These are phyloP conservation scores for Dioscorea alata DNA, from an alignment of 106 monocot genomes.

Conservation along the genomic window DNA sequence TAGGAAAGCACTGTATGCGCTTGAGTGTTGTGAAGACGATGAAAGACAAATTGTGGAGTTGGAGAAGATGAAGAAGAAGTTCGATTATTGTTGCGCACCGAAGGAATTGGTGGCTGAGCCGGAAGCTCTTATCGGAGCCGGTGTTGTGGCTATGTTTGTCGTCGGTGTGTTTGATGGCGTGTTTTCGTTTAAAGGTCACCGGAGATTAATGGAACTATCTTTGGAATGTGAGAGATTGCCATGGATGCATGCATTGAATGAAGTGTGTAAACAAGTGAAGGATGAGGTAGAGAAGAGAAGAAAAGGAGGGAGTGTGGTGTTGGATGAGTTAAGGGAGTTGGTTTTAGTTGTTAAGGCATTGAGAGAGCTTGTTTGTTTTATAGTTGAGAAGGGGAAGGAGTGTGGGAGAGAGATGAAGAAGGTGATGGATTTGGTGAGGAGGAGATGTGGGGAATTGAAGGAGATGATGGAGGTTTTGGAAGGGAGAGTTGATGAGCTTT, in stretches of 20 bases:
- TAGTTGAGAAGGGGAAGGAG: not conserved
- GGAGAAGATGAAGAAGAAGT: constrained; percentile 6
- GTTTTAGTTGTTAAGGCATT: constrained; percentile 10
- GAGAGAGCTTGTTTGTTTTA: constrained; percentile 2
- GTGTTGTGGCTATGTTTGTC: not conserved
- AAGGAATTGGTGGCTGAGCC: no score
- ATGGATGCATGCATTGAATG: constrained; percentile 26
- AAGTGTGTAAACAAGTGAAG: constrained; percentile 27
- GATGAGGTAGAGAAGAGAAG: constrained; percentile 36
- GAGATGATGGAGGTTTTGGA: constrained; percentile 15
- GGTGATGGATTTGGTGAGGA: constrained; percentile 9
- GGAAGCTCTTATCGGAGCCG: no score
- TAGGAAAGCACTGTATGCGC: constrained; percentile 12
- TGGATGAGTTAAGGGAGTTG: constrained; percentile 27
- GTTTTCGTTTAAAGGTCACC: constrained; percentile 15
- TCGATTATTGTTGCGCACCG: no score
- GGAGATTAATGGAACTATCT: constrained; percentile 2
- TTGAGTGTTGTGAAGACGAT: constrained; percentile 18
- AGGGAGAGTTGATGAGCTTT: constrained; percentile 35
- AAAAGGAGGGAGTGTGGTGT: constrained; percentile 10
- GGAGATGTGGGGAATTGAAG: constrained; percentile 29
- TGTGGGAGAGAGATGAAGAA: not conserved
- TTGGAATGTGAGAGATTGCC: not conserved
- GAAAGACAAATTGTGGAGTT: constrained; percentile 14
- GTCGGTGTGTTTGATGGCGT: constrained; percentile 13